Base-by-base conservation (phyloP, 306 rosid species). In the Casuarina cunninghamiana region DNA sequence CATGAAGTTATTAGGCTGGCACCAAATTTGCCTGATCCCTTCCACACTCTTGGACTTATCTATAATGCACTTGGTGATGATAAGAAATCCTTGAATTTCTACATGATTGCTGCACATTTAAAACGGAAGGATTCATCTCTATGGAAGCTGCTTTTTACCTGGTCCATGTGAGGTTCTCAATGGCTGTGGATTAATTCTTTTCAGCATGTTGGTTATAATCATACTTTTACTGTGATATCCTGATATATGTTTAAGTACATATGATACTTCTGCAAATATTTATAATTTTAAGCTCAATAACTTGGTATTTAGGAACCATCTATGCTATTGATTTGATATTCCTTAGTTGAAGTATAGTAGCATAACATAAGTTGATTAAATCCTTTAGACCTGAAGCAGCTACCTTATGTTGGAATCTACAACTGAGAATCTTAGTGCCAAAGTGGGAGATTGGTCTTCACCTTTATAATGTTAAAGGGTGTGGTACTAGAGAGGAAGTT, bases 31-130 rank as follows among this genome's bases (percentile, higher is more conserved):
- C 89, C 89, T 16, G 96, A 92, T 44, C 81, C 97, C 2, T 92
- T 90, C 89, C 98, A 91, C 78, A 92, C 88, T 8, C 95, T 95
- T 78, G 98, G 92, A 84, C 95, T 91, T 74, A 84, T 89, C 80
- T 77, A 88, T 80, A 68, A 15, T 21, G 77, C 86, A 77, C 83
- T 89, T 57, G 88, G 91, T 53, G 94, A 92, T 75, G 75, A 82
- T 32, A 68, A 75, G 53, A 88, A 78, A 83, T 90, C 96, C 74
- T 83, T 88, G 85, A 86, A 84, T 70, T 91, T 90, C 82, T 89
- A 86, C 87, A 87, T 90, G 93, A 84, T 92, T 81, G 89, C 97
- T 71, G 96, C 98, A 71, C 92, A 79, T 84, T 83, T 92, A 82
- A 84, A 71, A 80, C 96, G 96, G 11, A 88, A 84, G 81, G 89